These are phyloP conservation scores for Crithidia thermophila DNA, from an alignment of 208 protist genomes.

Conservation along the genomic window DNA sequence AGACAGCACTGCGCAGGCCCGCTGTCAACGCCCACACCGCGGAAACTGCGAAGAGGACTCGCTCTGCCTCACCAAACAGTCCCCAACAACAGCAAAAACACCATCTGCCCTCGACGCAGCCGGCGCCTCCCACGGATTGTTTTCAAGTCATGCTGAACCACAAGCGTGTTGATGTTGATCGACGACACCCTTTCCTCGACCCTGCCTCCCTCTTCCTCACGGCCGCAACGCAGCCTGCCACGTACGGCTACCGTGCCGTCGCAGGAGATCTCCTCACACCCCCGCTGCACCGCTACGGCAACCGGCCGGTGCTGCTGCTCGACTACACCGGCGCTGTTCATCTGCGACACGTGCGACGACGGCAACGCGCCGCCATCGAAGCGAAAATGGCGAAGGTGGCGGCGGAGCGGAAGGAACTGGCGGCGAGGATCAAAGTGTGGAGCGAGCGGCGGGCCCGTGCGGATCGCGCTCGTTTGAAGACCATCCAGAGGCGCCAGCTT, in stretches of 20 bases:
- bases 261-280: not conserved
- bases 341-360: conserved; percentile 6
- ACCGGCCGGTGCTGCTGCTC: conserved; percentile 30
- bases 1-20: too few relatives aligned
- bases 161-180: conserved; percentile 5
- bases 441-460: conserved; percentile 13
- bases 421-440: not conserved
- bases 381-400: not conserved
- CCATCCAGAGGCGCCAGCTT: not conserved
- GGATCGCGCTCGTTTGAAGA: not conserved
- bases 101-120: too few relatives aligned
- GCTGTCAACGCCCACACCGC: too few relatives aligned
- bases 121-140: not conserved
- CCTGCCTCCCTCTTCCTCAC: conserved; percentile 10
- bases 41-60: too few relatives aligned
- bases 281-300: conserved; percentile 13
- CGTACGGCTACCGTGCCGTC: not conserved
- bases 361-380: conserved; percentile 12
- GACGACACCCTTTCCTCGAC: conserved; percentile 13
- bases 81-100: too few relatives aligned
- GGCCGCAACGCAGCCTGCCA: not conserved
- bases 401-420: conserved; percentile 6
- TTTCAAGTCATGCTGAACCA: conserved; percentile 31
- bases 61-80: too few relatives aligned
- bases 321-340: conserved; percentile 28